phyloP scores from a whole-genome alignment of 192 early-diverging fungal genomes.

The Backusella circina region DNA sequence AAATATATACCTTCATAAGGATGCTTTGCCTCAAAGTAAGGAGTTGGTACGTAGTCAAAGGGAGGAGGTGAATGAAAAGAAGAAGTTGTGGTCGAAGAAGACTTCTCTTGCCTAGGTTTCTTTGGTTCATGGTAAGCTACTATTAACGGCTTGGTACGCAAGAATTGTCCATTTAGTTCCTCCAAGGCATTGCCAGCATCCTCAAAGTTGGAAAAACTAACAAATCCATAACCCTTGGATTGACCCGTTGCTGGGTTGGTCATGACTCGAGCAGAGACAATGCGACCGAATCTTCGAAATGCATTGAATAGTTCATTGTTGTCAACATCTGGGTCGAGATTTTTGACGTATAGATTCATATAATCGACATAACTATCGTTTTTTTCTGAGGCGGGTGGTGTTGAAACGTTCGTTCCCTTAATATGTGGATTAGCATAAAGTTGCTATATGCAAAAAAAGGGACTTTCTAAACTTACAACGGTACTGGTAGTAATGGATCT shows the following conservation, averaged over 20 bases:
- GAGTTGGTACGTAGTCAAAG: slow-evolving; percentile 4
- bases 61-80: slow-evolving; percentile 13
- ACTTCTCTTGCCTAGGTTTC: slow-evolving; percentile 61
- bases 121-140: slow-evolving; percentile 91
- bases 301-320: slow-evolving; percentile 90
- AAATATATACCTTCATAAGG: slow-evolving; percentile 9
- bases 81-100: not conserved
- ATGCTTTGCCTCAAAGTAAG: slow-evolving; percentile 10
- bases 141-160: slow-evolving; percentile 82
- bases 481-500: too few relatives aligned
- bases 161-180: slow-evolving; percentile 84
- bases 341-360: slow-evolving; percentile 95
- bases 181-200: slow-evolving; percentile 85
- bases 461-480: not conserved
- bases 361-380: slow-evolving; percentile 33
- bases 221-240: slow-evolving; percentile 89
- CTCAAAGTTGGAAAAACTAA: slow-evolving; percentile 86
- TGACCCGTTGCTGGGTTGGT: slow-evolving; percentile 62
- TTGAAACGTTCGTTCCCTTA: not conserved
- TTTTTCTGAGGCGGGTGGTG: slow-evolving; percentile 7
- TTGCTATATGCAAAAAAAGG: slow-evolving; percentile 5
- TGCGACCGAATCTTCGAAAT: slow-evolving; percentile 84
- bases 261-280: slow-evolving; percentile 89
- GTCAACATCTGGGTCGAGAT: slow-evolving; percentile 88
- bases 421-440: not conserved